These are phyloP conservation scores for Musa acuminata DNA, from an alignment of 176 grass and related monocot species.

Conservation along the genomic window DNA sequence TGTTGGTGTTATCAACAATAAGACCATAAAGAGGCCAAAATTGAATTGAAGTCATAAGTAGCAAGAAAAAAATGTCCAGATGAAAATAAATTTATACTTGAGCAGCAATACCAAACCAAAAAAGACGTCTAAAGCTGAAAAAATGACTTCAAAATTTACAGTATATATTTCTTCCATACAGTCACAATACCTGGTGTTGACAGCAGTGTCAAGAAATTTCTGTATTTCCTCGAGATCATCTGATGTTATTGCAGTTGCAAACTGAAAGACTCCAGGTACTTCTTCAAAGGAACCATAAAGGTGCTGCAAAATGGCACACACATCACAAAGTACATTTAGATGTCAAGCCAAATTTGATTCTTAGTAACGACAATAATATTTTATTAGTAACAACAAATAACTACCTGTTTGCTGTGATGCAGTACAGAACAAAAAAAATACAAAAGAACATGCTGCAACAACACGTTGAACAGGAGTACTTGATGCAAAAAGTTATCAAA, in stretches of 20 bases:
- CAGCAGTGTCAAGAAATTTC: slow-evolving; percentile 89
- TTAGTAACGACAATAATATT: not conserved
- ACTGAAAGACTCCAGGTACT: slow-evolving; percentile 82
- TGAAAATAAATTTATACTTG: too few relatives aligned
- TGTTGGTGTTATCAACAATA: not conserved
- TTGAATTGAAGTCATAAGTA: too few relatives aligned
- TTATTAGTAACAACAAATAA: not conserved
- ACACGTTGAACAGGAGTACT: not conserved
- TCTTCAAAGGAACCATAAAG: slow-evolving; percentile 88
- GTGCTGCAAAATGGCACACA: slow-evolving; percentile 44
- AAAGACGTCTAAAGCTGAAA: too few relatives aligned
- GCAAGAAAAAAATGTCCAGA: too few relatives aligned
- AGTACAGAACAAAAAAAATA: not conserved
- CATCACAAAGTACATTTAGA: slow-evolving; percentile 22
- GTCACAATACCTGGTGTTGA: slow-evolving; percentile 63
- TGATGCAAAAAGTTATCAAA: not conserved
- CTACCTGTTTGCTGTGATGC: slow-evolving; percentile 5
- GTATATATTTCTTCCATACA: not conserved
- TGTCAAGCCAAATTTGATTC: slow-evolving; percentile 13
- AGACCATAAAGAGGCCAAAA: too few relatives aligned
- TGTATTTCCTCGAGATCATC: slow-evolving; percentile 96
- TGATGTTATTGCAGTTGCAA: slow-evolving; percentile 94
- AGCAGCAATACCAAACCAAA: too few relatives aligned
- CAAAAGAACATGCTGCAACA: not conserved
- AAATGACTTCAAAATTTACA: not conserved